Percentiles rank a stretch among this genome's conserved stretches.
Evolutionary conservation across 1,139 yeast species (phyloP).

Genomic region (Entelexis paramagnoliae): DNA sequence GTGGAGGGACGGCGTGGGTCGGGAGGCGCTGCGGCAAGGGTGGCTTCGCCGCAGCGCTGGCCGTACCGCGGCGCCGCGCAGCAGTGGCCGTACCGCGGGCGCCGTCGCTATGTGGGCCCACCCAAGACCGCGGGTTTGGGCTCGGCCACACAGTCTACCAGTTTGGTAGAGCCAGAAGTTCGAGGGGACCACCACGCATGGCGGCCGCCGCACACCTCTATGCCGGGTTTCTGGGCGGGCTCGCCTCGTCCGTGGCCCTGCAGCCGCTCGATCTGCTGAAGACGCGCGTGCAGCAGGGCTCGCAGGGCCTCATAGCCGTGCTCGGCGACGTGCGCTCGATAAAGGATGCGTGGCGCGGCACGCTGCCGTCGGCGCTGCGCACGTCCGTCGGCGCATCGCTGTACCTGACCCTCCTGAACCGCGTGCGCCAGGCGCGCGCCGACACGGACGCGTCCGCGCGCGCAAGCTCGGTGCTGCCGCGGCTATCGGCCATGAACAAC

Average conservation of each 20-base stretch:
- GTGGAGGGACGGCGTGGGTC: too few species aligned
- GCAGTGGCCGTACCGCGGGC: too few species aligned
- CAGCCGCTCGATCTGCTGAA: conserved; percentile 89
- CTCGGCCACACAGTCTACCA: not conserved
- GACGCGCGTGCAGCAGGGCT: conserved; percentile 74
- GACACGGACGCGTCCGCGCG: not conserved
- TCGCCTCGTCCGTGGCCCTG: conserved; percentile 66
- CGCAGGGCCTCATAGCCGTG: conserved; percentile 36
- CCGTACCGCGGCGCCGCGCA: too few species aligned
- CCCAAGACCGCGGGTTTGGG: not conserved
- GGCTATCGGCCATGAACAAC: conserved; percentile 59
- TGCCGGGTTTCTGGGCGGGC: conserved; percentile 83
- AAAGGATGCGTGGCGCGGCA: conserved; percentile 74
- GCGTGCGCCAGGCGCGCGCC: conserved; percentile 38
- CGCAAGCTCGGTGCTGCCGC: conserved; percentile 43
- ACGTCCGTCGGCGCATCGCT: conserved; percentile 88
- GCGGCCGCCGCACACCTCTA: conserved; percentile 41
- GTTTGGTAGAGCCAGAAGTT: not conserved
- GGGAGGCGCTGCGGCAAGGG: too few species aligned
- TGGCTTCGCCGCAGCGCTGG: too few species aligned
- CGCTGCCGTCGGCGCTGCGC: conserved; percentile 77
- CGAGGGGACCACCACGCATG: not conserved
- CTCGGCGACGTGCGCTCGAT: conserved; percentile 26
- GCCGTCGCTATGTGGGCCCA: not conserved
- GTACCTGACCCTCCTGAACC: conserved; percentile 63